A percentile compares a stretch with the other conserved stretches of the same genome.
Evolutionary conservation across 2,329 filamentous ascomycete species (phyloP).

Genomic region (Clonostachys byssicola): DNA sequence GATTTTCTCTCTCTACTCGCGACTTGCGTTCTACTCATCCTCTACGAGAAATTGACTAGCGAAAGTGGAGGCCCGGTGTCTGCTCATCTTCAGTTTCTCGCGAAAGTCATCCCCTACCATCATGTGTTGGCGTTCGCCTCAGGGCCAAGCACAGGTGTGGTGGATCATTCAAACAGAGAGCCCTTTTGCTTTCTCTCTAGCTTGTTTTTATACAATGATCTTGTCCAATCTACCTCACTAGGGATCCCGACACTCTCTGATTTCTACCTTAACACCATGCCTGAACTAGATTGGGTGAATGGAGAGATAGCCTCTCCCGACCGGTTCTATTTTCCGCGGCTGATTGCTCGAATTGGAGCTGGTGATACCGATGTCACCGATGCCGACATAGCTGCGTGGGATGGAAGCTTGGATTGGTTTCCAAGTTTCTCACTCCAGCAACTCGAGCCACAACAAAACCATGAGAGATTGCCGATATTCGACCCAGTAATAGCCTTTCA

Average conservation of each 20-base stretch:
- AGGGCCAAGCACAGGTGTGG: neutral
- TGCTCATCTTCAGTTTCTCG: slow-evolving; percentile 6
- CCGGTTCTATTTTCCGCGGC: slow-evolving; percentile 6
- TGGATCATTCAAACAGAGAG: neutral
- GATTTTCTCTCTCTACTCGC: slow-evolving; percentile 5
- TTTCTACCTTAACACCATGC: slow-evolving; percentile 5
- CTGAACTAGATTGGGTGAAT: neutral
- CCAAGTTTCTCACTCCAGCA: slow-evolving; percentile 8
- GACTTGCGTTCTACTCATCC: slow-evolving; percentile 7
- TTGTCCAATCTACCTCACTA: slow-evolving; percentile 8
- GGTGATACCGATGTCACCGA: slow-evolving; percentile 7
- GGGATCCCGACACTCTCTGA: slow-evolving; percentile 5
- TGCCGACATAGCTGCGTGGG: slow-evolving; percentile 7
- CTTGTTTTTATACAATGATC: slow-evolving; percentile 11
- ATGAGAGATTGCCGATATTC: neutral
- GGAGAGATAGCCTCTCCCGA: neutral
- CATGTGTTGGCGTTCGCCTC: neutral
- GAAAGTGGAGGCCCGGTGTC: slow-evolving; percentile 5
- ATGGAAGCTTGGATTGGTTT: slow-evolving; percentile 9
- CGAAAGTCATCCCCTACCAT: slow-evolving; percentile 1
- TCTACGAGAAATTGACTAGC: slow-evolving; percentile 10
- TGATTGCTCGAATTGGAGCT: slow-evolving; percentile 7
- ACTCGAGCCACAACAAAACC: neutral
- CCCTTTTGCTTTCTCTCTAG: slow-evolving; percentile 7
- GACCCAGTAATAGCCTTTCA: neutral